Evolutionary conservation across 78 protist genomes (phyloP), one percentile per base, ranked within the genome.

Genomic region (Diacronema lutheri): DNA sequence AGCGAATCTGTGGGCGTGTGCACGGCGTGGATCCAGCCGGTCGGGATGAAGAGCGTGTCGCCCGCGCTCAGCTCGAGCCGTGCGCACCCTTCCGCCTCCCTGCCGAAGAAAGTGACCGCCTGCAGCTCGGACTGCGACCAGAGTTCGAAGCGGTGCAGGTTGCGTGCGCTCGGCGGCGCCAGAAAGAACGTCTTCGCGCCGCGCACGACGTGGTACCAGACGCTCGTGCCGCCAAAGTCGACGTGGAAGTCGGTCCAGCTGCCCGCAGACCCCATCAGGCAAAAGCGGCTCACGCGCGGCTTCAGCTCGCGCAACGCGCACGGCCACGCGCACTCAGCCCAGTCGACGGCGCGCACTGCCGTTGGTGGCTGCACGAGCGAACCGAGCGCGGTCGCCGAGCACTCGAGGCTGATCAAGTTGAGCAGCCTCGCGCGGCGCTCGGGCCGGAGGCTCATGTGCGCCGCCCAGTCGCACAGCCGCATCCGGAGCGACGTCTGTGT

Each of bases 221-320:
- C 90, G 14, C 84, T 73, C 7, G 87, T 41, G 69, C 90, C 90
- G 35, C 87, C 90, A 33, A 87, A 69, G 55, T 87, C 90, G 40
- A 87, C 40, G 85, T 87, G 90, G 31, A 80, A 87, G 86, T 87
- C 86, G 41, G 90, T 87, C 37, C 35, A 87, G 19, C 74, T 38
- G 26, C 64, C 76, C 35, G 55, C 81, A 3, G 29, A 50, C 81
- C 90, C 83, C 84, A 87, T 80, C 23, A 87, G 81, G 19, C 90
- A 87, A 74, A 81, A 87, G 21, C 23, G 0, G n/a, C 69, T 82
- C 14, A 87, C 87, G 29, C 56, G 50, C 50, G 50, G 50, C 50
- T 3, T 44, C 16, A 3, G 50, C 50, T 3, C 16, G 50, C 50
- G 50, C 50, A 44, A n/a, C n/a, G n/a, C n/a, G n/a, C 50, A 9